Evolutionary conservation across 371 early-diverging fungal genomes (phyloP).

Genomic region (Mucor lusitanicus): DNA sequence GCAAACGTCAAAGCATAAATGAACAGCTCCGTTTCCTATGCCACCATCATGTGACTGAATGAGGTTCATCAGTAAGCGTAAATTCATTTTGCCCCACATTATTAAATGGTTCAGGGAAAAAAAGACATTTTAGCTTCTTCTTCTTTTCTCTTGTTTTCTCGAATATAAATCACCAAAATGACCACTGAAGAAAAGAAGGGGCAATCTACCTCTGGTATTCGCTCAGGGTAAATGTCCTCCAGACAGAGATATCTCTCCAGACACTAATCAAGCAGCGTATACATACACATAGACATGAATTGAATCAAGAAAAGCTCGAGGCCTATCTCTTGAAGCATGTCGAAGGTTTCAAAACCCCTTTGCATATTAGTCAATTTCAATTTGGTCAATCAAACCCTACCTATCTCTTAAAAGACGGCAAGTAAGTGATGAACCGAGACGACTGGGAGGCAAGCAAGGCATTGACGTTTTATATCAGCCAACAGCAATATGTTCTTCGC

Average conservation of each 20-base stretch:
- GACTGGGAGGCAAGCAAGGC: neutral
- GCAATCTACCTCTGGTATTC: constrained; percentile 38
- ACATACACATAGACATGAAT: constrained; percentile 54
- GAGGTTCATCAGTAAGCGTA: constrained; percentile 3
- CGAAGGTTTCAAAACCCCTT: constrained; percentile 61
- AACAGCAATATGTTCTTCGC: constrained; percentile 78
- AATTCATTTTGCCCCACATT: neutral
- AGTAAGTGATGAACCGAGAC: constrained; percentile 42
- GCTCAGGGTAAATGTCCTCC: constrained; percentile 31
- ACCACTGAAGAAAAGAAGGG: constrained; percentile 8
- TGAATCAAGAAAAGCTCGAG: constrained; percentile 62
- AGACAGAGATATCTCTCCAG: neutral
- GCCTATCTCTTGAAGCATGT: constrained; percentile 53
- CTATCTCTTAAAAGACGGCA: constrained; percentile 71
- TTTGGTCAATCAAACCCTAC: constrained; percentile 94
- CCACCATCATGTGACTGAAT: constrained; percentile 3
- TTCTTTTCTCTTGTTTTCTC: neutral
- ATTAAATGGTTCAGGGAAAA: neutral
- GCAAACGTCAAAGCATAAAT: neutral
- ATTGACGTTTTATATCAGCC: constrained; percentile 20
- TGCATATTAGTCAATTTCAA: constrained; percentile 80
- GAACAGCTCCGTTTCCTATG: neutral
- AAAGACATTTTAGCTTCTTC: constrained; percentile 2
- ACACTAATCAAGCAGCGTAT: neutral
- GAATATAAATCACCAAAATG: neutral